Evolutionary conservation across 495 filamentous ascomycete genomes (phyloP), one percentile per base, ranked within the genome.

Genomic region (Cairneyella variabilis): DNA sequence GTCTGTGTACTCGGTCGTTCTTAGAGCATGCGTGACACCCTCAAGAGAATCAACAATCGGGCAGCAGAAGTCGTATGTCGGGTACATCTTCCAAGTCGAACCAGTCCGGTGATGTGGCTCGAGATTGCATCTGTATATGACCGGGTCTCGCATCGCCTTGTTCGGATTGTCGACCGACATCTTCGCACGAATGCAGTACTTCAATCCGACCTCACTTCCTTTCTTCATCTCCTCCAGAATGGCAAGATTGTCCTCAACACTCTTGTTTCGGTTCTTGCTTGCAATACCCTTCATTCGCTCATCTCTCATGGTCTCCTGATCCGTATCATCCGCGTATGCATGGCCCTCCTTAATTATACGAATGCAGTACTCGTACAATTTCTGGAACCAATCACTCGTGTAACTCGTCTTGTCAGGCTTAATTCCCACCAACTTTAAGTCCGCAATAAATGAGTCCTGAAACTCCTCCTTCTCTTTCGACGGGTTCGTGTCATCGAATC

Each of bases 1-100:
- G 70, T 98, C 95, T 34, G 91, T 86, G 74, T 97, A 98, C 75
- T 98, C 93, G 54, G 91, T 97, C 1, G 93, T 95, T 57, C 95
- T 83, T 46, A 98, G 80, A 23, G 93, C 93, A 66, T 97, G 93
- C 11, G 93, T 97, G 45, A 97, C 89, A 37, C 90, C 91, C 71
- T 97, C 91, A 59, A 91, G 70, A 22, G 83, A 83, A 70, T 98
- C 93, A 39, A 98, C 83, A 34, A 97, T 82, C 12, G 95, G 93
- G 69, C 90, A 95, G 56, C 85, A 86, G 63, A 96, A 93, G 68
- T 96, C 91, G 66, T 97, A 97, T 42, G 89, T 97, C 0, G 92
- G 92, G 74, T 97, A 97, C 60, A 95, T 85, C 72, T 95, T 96
- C 89, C 91, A 97, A 59, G 80, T 83, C 21, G 75, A 75, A 34